phyloP scores from a whole-genome alignment of 1,139 yeast genomes.

The Sugiyamaella pinicola region DNA sequence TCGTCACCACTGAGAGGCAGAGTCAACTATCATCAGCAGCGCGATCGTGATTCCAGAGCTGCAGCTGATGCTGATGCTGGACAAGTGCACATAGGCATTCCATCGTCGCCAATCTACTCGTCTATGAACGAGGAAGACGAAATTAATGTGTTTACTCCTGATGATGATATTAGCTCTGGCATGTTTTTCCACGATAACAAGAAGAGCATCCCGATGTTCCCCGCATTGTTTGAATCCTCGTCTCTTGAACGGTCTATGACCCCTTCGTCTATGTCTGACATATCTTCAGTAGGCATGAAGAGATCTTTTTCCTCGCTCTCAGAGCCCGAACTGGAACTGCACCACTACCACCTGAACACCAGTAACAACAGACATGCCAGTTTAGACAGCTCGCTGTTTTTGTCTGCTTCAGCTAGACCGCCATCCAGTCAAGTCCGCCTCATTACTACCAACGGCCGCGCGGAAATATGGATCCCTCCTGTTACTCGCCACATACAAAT shows the following conservation, averaged over 20 bases:
- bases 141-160: conserved; percentile 6
- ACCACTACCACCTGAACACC: neutral
- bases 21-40: conserved; percentile 10
- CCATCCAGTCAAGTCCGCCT: conserved; percentile 14
- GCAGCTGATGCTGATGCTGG: neutral
- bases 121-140: conserved; percentile 1
- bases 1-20: conserved; percentile 20
- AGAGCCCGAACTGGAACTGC: conserved; percentile 14
- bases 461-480: conserved; percentile 20
- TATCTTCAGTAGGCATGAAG: conserved; percentile 8
- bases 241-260: conserved; percentile 15
- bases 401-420: neutral
- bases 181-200: neutral
- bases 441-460: conserved; percentile 22
- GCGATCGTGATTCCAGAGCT: too few species aligned
- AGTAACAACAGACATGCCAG: conserved; percentile 2
- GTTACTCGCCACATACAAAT: conserved; percentile 2
- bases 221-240: conserved; percentile 4
- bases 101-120: conserved; percentile 18
- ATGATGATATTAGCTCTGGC: neutral
- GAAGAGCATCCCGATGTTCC: conserved; percentile 1
- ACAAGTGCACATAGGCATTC: conserved; percentile 3
- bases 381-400: conserved; percentile 3
- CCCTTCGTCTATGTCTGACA: conserved; percentile 19
- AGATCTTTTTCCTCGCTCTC: conserved; percentile 20